phyloP scores from a whole-genome alignment of 805 yeast genomes.

The Cyberlindnera mississippiensis region DNA sequence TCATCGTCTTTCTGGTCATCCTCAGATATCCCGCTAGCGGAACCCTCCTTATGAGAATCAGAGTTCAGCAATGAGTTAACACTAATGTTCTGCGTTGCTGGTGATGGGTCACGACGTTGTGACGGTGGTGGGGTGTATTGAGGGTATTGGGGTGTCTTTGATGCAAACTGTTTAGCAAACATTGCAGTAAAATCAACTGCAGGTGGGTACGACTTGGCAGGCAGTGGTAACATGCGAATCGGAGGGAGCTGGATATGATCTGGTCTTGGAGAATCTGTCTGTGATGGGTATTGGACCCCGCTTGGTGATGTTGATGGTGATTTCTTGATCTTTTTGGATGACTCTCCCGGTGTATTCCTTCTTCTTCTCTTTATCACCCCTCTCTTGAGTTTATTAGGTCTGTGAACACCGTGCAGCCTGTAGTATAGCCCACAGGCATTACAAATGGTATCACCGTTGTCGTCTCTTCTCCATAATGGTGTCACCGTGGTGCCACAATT shows the following conservation, averaged over 20 bases:
- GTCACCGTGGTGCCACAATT: constrained; percentile 85
- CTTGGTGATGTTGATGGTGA: constrained; percentile 6
- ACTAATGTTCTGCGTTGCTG: constrained; percentile 17
- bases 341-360: constrained; percentile 31
- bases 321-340: not conserved
- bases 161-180: constrained; percentile 26
- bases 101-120: not conserved
- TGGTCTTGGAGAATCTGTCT: not conserved
- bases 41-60: constrained; percentile 1
- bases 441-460: constrained; percentile 76
- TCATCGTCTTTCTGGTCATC: too few species aligned
- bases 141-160: constrained; percentile 1
- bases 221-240: constrained; percentile 22
- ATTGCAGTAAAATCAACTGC: constrained; percentile 40
- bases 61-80: constrained; percentile 20
- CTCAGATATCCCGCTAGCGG: too few species aligned
- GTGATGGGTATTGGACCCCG: not conserved
- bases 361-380: constrained; percentile 72
- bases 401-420: constrained; percentile 67
- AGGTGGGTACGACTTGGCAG: constrained; percentile 27
- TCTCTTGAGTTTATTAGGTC: constrained; percentile 74
- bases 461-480: constrained; percentile 84
- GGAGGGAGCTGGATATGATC: constrained; percentile 23
- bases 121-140: constrained; percentile 1
- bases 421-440: constrained; percentile 85